Percentiles rank a stretch among this genome's conserved stretches.
Evolutionary conservation across 169 alveolate genomes (phyloP).

Genomic region (Neospora caninum): DNA sequence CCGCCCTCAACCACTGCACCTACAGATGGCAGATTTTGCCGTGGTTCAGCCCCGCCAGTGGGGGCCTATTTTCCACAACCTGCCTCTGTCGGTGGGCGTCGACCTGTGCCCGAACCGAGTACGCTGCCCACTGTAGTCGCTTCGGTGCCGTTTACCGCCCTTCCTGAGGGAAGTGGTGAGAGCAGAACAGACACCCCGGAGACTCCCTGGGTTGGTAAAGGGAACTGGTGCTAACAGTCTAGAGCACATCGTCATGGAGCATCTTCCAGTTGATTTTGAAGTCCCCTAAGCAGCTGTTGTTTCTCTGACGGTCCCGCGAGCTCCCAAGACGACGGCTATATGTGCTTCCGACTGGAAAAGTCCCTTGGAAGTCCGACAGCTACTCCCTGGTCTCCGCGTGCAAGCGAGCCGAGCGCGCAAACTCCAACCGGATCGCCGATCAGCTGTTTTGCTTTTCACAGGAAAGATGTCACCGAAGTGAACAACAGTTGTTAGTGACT

Average conservation of each 20-base stretch:
- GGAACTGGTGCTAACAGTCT: neutral
- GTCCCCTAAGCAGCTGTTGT: neutral
- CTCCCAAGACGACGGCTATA: neutral
- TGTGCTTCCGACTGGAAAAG: too few species aligned
- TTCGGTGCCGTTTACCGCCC: neutral
- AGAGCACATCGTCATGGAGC: too few species aligned
- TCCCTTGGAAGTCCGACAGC: too few species aligned
- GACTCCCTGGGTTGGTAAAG: neutral
- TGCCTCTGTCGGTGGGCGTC: neutral
- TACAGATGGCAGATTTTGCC: neutral
- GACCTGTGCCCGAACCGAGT: neutral
- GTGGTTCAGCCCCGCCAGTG: neutral
- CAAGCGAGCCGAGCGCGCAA: too few species aligned
- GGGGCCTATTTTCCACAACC: constrained; percentile 2
- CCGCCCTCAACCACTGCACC: neutral
- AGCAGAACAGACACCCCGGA: neutral
- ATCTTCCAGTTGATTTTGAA: too few species aligned
- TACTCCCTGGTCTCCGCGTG: too few species aligned
- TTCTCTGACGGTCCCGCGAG: neutral
- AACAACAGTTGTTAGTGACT: too few species aligned
- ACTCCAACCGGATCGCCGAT: too few species aligned
- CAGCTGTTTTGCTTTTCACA: too few species aligned
- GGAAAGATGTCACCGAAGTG: too few species aligned
- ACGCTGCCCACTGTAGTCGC: neutral
- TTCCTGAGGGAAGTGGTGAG: neutral